phyloP scores from a whole-genome alignment of 2,329 filamentous ascomycete species.

The Anisogramma anomala region DNA sequence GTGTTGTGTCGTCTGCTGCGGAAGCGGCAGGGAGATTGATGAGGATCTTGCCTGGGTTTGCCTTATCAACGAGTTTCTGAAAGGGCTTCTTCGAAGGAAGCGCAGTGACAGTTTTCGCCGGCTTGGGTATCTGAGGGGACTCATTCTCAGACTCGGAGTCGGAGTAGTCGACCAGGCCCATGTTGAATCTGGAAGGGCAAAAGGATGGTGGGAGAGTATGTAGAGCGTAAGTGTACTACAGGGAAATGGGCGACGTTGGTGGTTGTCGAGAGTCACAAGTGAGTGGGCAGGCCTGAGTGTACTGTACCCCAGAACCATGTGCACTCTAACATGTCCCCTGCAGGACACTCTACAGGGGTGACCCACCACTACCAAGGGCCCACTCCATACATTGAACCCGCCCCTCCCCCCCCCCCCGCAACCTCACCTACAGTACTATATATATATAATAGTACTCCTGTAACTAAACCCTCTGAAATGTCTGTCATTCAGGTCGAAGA shows the following conservation, averaged over 20 bases:
- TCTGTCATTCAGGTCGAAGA: constrained; percentile 35
- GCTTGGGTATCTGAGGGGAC: constrained; percentile 7
- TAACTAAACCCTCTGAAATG: no score
- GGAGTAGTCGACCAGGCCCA: constrained; percentile 75
- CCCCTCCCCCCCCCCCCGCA: neutral
- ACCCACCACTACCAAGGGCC: neutral
- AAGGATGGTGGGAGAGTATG: no score
- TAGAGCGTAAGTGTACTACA: no score
- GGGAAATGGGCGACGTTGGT: neutral
- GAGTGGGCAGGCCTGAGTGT: no score
- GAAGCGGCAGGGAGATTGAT: constrained; percentile 58
- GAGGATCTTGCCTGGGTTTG: constrained; percentile 72
- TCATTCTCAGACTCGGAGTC: constrained; percentile 64
- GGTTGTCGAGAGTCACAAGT: neutral
- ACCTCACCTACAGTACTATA: neutral
- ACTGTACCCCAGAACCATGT: no score
- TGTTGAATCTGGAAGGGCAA: constrained; percentile 29
- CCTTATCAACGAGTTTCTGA: constrained; percentile 70
- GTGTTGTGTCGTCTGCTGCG: constrained; percentile 24
- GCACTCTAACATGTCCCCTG: no score
- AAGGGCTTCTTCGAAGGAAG: constrained; percentile 42
- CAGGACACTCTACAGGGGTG: neutral
- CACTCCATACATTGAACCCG: no score
- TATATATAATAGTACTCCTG: neutral
- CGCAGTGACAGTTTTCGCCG: constrained; percentile 10